Evolutionary conservation across 2,329 filamentous ascomycete genomes (phyloP), one percentile per base, ranked within the genome.

Genomic region (Pseudopyrenochaeta lycopersici): DNA sequence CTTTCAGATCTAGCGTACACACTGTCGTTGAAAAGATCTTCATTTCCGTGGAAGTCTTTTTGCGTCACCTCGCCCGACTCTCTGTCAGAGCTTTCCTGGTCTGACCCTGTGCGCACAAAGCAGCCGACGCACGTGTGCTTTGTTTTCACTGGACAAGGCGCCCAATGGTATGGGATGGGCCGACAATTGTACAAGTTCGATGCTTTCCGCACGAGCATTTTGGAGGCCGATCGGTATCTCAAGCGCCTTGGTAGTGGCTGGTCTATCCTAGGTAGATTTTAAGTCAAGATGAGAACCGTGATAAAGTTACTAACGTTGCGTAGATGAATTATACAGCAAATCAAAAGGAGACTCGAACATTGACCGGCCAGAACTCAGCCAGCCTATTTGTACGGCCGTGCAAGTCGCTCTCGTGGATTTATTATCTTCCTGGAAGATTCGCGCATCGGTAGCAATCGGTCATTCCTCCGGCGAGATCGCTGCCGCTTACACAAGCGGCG

Each of bases 381-480:
- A 70, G 36, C 60, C 67, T 1, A 38, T 60, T 14, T 67, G 63
- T 33, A 62, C 59, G 4, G 53, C 51, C 3, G 27, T 69, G 1
- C 67, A 70, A 29, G 33, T 70, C 1, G 67, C 64, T 3, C 40
- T 67, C 1, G 45, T 60, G 0, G 63, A 67, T 9, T 39, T 69
- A 5, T 46, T 70, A 11, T 17, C 14, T 4, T 54, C 54, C 1
- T 61, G 55, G 56, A 58, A 58, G 1, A 18, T 70, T n/a, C 7
- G 27, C 4, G 58, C 64, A 3, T 46, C 54, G 0, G 29, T 54
- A 1, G 61, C 62, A n/a, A 46, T 69, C 14, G 72, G 71, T 1
- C 72, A 75, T 49, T 75, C 72, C 9, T 63, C 56, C 20, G 72
- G 72, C 2, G 72, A 75, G 35, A 72, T 75, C 17, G 67, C 66